A percentile compares a stretch with the other conserved stretches of the same genome.
phyloP scores from a whole-genome alignment of 2,329 filamentous ascomycete genomes.

The Penicillium occitanis region DNA sequence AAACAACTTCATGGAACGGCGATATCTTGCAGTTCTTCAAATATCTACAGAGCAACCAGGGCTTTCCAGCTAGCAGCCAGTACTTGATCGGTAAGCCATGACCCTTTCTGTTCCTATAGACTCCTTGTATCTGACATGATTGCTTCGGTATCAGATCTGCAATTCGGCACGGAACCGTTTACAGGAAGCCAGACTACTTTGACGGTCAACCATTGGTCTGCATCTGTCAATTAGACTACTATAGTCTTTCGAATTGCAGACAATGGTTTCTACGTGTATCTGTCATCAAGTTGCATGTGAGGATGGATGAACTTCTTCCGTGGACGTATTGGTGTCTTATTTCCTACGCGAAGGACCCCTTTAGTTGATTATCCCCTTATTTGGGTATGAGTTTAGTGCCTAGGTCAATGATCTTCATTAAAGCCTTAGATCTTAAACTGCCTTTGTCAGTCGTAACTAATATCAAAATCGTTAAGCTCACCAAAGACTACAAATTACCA shows the following conservation, averaged over 20 bases:
- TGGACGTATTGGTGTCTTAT: background rate
- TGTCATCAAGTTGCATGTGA: background rate
- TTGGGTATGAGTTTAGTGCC: background rate
- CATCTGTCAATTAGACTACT: slow-evolving; percentile 9
- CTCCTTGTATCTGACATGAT: background rate
- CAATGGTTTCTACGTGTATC: background rate
- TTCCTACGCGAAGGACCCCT: background rate
- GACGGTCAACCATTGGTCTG: slow-evolving; percentile 25
- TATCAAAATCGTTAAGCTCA: background rate
- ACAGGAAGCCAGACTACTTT: slow-evolving; percentile 48
- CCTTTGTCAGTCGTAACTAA: background rate
- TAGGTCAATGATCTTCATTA: background rate
- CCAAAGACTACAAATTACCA: background rate
- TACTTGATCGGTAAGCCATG: slow-evolving; percentile 49
- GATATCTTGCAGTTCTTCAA: slow-evolving; percentile 58
- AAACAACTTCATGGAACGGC: slow-evolving; percentile 53
- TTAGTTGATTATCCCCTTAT: no score
- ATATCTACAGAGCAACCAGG: slow-evolving; percentile 53
- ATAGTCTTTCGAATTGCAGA: background rate
- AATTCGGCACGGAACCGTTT: slow-evolving; percentile 59
- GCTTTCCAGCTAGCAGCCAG: slow-evolving; percentile 48
- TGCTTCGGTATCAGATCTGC: slow-evolving; percentile 22
- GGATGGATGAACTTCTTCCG: background rate
- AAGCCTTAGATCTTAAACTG: background rate
- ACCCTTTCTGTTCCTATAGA: slow-evolving; percentile 22